Evolutionary conservation across 805 yeast genomes (phyloP), one percentile per base, ranked within the genome.

Genomic region (Cyberlindnera amylophila): DNA sequence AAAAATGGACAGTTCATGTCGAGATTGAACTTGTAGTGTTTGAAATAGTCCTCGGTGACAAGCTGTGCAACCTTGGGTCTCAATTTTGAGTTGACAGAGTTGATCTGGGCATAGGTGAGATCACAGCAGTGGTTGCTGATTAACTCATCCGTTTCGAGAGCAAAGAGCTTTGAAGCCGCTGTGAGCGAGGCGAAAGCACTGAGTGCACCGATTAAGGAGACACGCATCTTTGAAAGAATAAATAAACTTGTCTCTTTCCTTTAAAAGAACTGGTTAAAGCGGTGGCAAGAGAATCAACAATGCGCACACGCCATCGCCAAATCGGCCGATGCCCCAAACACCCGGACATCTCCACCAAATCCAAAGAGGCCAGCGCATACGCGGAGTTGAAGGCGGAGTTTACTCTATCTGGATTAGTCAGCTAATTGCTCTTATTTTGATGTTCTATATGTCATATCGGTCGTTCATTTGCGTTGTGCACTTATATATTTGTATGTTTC

Each of bases 1-100:
- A 86, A 61, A 85, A 89, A 58, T 21, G 95, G 91, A 63, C 99
- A 58, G 63, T 80, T 87, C 44, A 93, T 70, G 57, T 93, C 89
- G 42, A 93, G 74, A 60, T 88, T 82, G 70, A 87, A 93, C 39
- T 56, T 58, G 38, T 52, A 54, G 60, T 86, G 87, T 50, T 82
- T 77, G 76, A 93, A 91, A 64, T 86, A 93, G 52, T 90, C 88
- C 29, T 87, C 80, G 34, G 72, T 59, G 8, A 82, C 84, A 34
- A 91, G 62, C 6, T 74, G 65, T 14, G 70, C 57, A n/a, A 91
- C 61, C 18, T 71, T 62, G 1, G 83, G 81, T 38, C 82, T 66
- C n/a, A 82, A 64, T 32, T 67, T 60, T 2, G 49, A 38, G 59
- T 83, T 82, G 21, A 79, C 64, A 2, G 61, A 63, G 54, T 80